Percentiles rank a stretch among this genome's conserved stretches.
phyloP scores from a whole-genome alignment of 805 yeast genomes.

The Wickerhamomyces alni region DNA sequence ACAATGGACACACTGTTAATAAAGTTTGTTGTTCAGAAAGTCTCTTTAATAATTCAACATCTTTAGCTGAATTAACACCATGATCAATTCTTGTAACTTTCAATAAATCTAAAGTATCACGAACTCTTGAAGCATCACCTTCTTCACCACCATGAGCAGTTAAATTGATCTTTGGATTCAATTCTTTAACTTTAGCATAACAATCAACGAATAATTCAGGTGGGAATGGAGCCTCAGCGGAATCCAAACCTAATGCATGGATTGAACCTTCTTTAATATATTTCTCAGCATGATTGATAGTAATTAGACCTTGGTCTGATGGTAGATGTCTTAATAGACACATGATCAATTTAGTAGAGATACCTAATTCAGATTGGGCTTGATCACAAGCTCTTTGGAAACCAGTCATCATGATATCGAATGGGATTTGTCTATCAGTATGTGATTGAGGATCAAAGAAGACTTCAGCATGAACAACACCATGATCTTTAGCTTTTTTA shows the following conservation, averaged over 20 bases:
- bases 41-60: constrained; percentile 45
- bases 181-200: constrained; percentile 41
- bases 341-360: constrained; percentile 71
- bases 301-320: constrained; percentile 47
- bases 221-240: constrained; percentile 74
- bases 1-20: constrained; percentile 72
- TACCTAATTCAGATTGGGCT: constrained; percentile 54
- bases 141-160: constrained; percentile 93
- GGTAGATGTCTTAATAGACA: constrained; percentile 76
- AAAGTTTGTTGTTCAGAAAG: constrained; percentile 50
- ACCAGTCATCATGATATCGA: constrained; percentile 59
- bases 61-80: constrained; percentile 63
- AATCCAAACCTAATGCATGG: constrained; percentile 77
- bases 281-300: constrained; percentile 47
- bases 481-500: constrained; percentile 49
- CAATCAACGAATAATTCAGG: constrained; percentile 65
- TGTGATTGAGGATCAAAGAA: constrained; percentile 88
- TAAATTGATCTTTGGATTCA: constrained; percentile 48
- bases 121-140: constrained; percentile 68
- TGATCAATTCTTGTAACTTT: constrained; percentile 73
- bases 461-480: constrained; percentile 64
- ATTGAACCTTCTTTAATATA: constrained; percentile 53
- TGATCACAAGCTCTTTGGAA: constrained; percentile 60
- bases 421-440: constrained; percentile 54
- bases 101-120: constrained; percentile 50